Evolutionary conservation across 192 early-diverging fungal species (phyloP), one percentile per base, ranked within the genome.

Genomic region (Umbelopsis isabellina): DNA sequence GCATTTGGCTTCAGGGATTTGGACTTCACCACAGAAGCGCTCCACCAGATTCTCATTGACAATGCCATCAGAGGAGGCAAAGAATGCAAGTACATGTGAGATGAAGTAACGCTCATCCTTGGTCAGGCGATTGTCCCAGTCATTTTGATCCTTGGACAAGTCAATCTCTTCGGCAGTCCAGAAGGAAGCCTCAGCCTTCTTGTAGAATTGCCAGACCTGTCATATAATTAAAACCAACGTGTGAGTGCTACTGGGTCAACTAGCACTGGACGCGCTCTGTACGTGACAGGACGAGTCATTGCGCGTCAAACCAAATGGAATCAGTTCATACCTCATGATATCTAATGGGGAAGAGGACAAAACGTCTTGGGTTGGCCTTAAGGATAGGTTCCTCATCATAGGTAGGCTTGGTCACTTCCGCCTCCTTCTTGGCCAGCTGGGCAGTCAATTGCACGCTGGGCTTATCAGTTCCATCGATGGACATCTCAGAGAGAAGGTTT

Each of bases 151-250:
- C 78, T 98, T 95, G 74, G 90, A 90, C 22, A 98, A 88, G 79
- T 98, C 96, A 68, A 96, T 92, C 74, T 97, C 94, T 78, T 97
- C 95, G 16, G 93, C 96, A 0, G 94, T 96, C 96, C 96, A 98
- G 86, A 96, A 96, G 10, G 94, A 95, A 3, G 96, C 96, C 75
- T 95, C 95, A 75, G 94, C 94, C 82, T 98, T 98, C 79, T 98
- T 96, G 89, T 98, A 96, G 90, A 96, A 93, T 72, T 95, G 88
- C 96, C 96, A 97, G 74, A 96, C 90, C 88, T 90, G 49, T 30
- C 18, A 46, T 46, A 11, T 22, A 74, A 41, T 20, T 4, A 1
- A 27, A 27, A 27, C 21, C 21, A 27, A 55, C 11, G 23, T 11
- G 52, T 25, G n/a, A 55, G 52, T 53, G 25, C 30, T 12, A 11